These are phyloP conservation scores for Hanseniaspora uvarum DNA, from an alignment of 1,139 yeast species.

Conservation along the genomic window DNA sequence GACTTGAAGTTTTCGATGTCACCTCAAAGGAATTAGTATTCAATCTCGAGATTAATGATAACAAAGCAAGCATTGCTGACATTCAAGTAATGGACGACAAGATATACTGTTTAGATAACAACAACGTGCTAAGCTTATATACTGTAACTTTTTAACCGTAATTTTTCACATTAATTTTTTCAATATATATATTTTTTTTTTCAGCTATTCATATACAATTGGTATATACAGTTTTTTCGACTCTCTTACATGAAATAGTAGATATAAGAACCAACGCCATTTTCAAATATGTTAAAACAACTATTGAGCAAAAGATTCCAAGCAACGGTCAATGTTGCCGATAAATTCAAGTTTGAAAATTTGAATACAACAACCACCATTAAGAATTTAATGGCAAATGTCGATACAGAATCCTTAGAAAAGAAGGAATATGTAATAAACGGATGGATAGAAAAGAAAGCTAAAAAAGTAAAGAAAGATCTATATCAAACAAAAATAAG, in stretches of 20 bases:
- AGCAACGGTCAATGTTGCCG: constrained; percentile 11
- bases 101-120: constrained; percentile 6
- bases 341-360: constrained; percentile 20
- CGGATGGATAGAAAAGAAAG: constrained; percentile 77
- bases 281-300: background rate
- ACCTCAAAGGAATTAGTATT: background rate
- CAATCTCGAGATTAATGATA: background rate
- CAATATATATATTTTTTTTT: background rate
- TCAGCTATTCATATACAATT: too few species aligned
- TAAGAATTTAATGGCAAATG: constrained; percentile 17
- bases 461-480: constrained; percentile 49
- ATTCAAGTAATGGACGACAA: constrained; percentile 10
- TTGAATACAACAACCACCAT: constrained; percentile 18
- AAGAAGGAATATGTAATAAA: constrained; percentile 32
- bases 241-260: too few species aligned
- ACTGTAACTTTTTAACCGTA: constrained; percentile 3
- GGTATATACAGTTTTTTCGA: too few species aligned
- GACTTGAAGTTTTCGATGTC: constrained; percentile 14
- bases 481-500: constrained; percentile 62
- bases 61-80: background rate
- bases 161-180: too few species aligned
- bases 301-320: background rate
- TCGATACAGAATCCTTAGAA: background rate
- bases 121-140: constrained; percentile 5
- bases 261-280: background rate